A percentile compares a stretch with the other conserved stretches of the same genome.
Evolutionary conservation across 2,329 filamentous ascomycete species (phyloP).

Genomic region (Ophiostoma ulmi): DNA sequence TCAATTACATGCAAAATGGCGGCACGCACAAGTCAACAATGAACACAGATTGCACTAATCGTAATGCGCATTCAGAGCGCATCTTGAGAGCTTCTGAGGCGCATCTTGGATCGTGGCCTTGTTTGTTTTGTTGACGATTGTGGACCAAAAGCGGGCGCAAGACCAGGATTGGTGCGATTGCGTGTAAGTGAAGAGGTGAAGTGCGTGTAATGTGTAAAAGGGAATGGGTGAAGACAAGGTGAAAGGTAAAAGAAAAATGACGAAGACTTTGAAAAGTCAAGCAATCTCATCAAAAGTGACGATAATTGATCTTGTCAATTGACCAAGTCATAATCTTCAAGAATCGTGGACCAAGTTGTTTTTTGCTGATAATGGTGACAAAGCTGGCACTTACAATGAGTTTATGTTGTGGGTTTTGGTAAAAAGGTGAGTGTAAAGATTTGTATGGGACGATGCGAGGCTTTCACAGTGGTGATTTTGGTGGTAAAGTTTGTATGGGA

Average conservation of each 20-base stretch:
- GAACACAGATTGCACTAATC: not conserved
- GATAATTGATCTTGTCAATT: conserved; percentile 1
- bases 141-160: conserved; percentile 10
- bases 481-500: conserved; percentile 57
- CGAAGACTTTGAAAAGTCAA: not conserved
- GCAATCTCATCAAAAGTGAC: conserved; percentile 4
- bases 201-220: too few relatives aligned
- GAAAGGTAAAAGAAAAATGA: not conserved
- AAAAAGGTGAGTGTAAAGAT: conserved; percentile 32
- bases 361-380: conserved; percentile 35
- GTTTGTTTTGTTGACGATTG: conserved; percentile 1
- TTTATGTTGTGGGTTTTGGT: conserved; percentile 41
- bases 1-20: not conserved
- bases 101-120: not conserved
- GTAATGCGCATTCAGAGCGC: not conserved
- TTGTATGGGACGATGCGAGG: conserved; percentile 44
- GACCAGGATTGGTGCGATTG: not conserved
- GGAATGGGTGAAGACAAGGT: not conserved
- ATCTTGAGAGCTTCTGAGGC: not conserved
- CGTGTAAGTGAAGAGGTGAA: conserved; percentile 7
- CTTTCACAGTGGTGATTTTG: conserved; percentile 36
- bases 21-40: not conserved
- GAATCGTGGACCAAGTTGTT: conserved; percentile 26
- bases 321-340: not conserved
- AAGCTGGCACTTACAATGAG: conserved; percentile 50